These are phyloP conservation scores for Pleurotus sapidus DNA, from an alignment of 768 basidiomycete genomes.

Conservation along the genomic window DNA sequence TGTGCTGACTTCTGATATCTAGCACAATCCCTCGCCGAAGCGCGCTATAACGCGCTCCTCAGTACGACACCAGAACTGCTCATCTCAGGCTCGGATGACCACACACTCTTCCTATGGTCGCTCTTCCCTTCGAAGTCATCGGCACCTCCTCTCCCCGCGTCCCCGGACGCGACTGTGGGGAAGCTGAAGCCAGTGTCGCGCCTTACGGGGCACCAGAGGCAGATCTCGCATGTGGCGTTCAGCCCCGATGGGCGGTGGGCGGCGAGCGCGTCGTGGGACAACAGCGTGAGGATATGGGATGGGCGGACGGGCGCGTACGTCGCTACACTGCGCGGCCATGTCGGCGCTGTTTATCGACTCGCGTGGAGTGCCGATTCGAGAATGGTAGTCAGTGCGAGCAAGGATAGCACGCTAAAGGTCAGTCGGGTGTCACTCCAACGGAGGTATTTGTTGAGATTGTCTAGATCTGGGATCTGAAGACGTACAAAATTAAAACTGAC, in stretches of 20 bases:
- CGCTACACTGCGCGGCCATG: conserved; percentile 87
- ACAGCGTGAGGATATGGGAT: conserved; percentile 91
- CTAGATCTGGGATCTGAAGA: conserved; percentile 95
- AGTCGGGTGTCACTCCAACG: conserved; percentile 16
- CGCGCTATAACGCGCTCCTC: conserved; percentile 73
- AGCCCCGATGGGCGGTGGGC: conserved; percentile 92
- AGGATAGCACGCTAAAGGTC: conserved; percentile 95
- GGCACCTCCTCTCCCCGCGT: conserved; percentile 12
- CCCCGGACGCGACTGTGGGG: conserved; percentile 17
- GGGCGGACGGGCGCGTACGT: conserved; percentile 83
- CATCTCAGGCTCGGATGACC: conserved; percentile 97
- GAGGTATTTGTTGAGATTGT: not conserved
- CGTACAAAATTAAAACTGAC: conserved; percentile 92
- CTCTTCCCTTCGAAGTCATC: conserved; percentile 49
- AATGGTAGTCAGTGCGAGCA: conserved; percentile 90
- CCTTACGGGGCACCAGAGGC: conserved; percentile 92
- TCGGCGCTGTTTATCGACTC: conserved; percentile 91
- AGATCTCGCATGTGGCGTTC: conserved; percentile 92
- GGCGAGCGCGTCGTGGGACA: conserved; percentile 90
- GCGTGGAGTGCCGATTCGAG: conserved; percentile 95
- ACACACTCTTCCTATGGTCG: conserved; percentile 96
- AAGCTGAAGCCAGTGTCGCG: conserved; percentile 52
- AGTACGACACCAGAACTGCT: conserved; percentile 71
- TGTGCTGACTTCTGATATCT: not conserved
- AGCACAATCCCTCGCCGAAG: conserved; percentile 77